A percentile compares a stretch with the other conserved stretches of the same genome.
Conservation (phyloP, 768 basidiomycete genomes). For the Phylloporus arenicola region DNA sequence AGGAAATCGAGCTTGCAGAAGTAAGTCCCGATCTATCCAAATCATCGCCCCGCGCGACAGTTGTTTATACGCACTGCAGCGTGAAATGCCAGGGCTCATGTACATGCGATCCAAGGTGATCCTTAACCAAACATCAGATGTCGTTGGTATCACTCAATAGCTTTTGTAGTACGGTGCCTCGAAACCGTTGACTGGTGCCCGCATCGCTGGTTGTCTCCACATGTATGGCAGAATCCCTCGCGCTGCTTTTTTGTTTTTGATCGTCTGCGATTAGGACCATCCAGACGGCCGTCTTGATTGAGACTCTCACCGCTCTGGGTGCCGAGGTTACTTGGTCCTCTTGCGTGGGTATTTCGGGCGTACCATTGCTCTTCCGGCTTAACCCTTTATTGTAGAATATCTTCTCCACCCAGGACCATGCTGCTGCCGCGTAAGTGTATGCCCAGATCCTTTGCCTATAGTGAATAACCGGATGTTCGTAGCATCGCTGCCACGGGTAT, state of each 20-base stretch:
- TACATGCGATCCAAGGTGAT: conserved; percentile 81
- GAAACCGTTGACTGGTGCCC: conserved; percentile 89
- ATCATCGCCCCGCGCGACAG: conserved; percentile 8
- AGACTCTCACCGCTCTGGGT: conserved; percentile 92
- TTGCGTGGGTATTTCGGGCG: conserved; percentile 54
- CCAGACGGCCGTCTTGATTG: conserved; percentile 97
- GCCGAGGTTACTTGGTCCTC: conserved; percentile 99
- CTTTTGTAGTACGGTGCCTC: conserved; percentile 60
- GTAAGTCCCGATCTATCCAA: conserved; percentile 37
- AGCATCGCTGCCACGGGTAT: conserved; percentile 97
- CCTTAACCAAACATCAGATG: not conserved
- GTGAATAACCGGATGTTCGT: conserved; percentile 5
- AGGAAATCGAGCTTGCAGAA: conserved; percentile 99
- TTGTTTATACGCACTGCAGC: conserved; percentile 37
- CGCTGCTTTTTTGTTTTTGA: not conserved
- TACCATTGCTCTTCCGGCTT: not conserved
- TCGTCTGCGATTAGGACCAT: conserved; percentile 69
- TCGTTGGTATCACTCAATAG: conserved; percentile 10
- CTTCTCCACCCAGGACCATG: conserved; percentile 99
- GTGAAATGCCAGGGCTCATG: conserved; percentile 96
- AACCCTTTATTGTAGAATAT: conserved; percentile 64
- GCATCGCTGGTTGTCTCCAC: conserved; percentile 97
- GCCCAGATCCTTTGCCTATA: not conserved
- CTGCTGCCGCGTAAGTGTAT: conserved; percentile 81
- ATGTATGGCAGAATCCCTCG: conserved; percentile 54